phyloP scores from a whole-genome alignment of 2,329 filamentous ascomycete species.

The Fusarium zealandicum region DNA sequence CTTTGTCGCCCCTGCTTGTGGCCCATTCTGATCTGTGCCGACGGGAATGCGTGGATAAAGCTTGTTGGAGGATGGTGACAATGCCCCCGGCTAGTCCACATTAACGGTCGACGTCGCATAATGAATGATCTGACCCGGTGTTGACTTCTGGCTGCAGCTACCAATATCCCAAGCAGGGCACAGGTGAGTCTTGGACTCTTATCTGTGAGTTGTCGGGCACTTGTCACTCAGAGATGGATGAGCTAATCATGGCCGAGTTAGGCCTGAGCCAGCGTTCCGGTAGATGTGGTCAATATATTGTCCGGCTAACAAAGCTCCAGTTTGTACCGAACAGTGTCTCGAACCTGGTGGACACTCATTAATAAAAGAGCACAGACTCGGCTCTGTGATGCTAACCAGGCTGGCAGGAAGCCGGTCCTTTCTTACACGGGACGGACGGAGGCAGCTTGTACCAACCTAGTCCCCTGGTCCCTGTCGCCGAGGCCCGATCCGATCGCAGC shows the following conservation, averaged over 20 bases:
- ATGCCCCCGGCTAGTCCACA: slow-evolving; percentile 12
- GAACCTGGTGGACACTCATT: neutral
- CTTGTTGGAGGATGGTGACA: slow-evolving; percentile 10
- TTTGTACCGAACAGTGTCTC: slow-evolving; percentile 2
- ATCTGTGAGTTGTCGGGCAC: neutral
- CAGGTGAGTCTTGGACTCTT: neutral
- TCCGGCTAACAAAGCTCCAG: neutral
- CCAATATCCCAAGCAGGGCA: neutral
- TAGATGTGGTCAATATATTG: neutral
- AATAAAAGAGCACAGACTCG: neutral
- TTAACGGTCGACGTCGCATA: slow-evolving; percentile 9
- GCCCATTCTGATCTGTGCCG: slow-evolving; percentile 6
- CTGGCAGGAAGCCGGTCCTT: slow-evolving; percentile 1
- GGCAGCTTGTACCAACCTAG: slow-evolving; percentile 1
- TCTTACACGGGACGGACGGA: neutral
- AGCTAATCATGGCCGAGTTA: neutral
- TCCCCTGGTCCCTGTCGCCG: slow-evolving; percentile 17
- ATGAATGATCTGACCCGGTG: neutral
- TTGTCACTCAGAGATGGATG: neutral
- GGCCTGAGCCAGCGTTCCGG: slow-evolving; percentile 1
- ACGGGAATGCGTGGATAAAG: slow-evolving; percentile 26
- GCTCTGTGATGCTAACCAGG: neutral
- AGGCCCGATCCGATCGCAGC: slow-evolving; percentile 6
- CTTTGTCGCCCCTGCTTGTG: slow-evolving; percentile 10
- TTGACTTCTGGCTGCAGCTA: slow-evolving; percentile 1